Conservation (phyloP, 441 rosid genomes). For the Pelargonium fulgidum region DNA sequence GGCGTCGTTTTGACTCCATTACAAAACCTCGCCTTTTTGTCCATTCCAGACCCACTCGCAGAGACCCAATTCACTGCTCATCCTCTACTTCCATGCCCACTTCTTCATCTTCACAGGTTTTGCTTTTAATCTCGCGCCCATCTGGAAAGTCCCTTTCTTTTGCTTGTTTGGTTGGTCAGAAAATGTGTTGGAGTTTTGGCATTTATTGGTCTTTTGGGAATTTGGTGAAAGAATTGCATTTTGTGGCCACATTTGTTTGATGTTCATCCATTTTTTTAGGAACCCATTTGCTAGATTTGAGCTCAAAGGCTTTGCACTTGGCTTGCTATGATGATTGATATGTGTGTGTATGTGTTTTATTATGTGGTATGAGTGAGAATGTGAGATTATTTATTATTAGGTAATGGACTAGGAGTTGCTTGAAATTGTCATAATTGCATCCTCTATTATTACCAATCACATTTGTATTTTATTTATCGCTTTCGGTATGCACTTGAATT, state of each 20-base stretch:
- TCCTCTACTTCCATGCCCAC: conserved; percentile 44
- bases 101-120: conserved; percentile 38
- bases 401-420: too few relatives aligned
- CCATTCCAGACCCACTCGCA: conserved; percentile 12
- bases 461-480: neutral
- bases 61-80: conserved; percentile 22
- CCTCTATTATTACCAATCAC: neutral
- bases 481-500: neutral
- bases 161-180: conserved; percentile 8
- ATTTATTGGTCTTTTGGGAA: neutral
- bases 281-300: neutral
- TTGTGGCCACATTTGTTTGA: neutral
- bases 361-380: too few relatives aligned
- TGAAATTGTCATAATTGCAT: too few relatives aligned
- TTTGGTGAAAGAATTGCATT: neutral
- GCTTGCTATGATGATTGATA: conserved; percentile 3
- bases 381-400: too few relatives aligned
- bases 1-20: conserved; percentile 12
- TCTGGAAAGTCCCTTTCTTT: neutral
- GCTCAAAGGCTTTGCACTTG: neutral
- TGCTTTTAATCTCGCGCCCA: neutral
- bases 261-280: neutral
- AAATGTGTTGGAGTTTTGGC: neutral
- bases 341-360: neutral
- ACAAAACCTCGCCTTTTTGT: conserved; percentile 16